Percentiles rank a stretch among this genome's conserved stretches.
Conservation (phyloP, 352 stramenopile genomes). For the Pythium monospermum region DNA sequence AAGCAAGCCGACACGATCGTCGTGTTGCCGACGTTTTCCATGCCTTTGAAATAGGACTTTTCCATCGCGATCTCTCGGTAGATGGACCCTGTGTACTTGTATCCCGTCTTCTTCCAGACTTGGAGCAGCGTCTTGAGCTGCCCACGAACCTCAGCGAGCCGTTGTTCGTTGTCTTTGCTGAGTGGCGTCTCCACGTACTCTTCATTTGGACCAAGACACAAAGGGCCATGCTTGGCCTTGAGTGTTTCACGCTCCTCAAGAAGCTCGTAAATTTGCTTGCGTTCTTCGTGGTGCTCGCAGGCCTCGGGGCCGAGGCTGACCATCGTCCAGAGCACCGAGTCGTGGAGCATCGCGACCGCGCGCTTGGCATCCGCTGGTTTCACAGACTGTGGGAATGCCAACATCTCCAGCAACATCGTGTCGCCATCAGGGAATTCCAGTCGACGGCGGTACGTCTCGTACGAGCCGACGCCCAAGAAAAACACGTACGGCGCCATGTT, state of each 20-base stretch:
- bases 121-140: slow-evolving; percentile 62
- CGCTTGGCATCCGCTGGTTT: slow-evolving; percentile 59
- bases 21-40: slow-evolving; percentile 82
- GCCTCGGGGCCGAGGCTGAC: slow-evolving; percentile 65
- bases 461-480: slow-evolving; percentile 71
- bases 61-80: slow-evolving; percentile 83
- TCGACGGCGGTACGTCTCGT: slow-evolving; percentile 66
- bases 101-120: slow-evolving; percentile 73
- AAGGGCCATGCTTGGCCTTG: slow-evolving; percentile 54
- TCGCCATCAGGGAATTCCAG: slow-evolving; percentile 75
- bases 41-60: slow-evolving; percentile 78
- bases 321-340: slow-evolving; percentile 70
- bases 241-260: slow-evolving; percentile 58
- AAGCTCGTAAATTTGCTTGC: slow-evolving; percentile 64
- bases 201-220: slow-evolving; percentile 57
- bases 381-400: slow-evolving; percentile 66
- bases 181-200: slow-evolving; percentile 42
- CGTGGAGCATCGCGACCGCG: slow-evolving; percentile 70
- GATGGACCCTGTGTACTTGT: slow-evolving; percentile 77
- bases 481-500: slow-evolving; percentile 84
- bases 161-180: slow-evolving; percentile 32
- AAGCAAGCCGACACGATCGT: slow-evolving; percentile 73
- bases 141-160: slow-evolving; percentile 39
- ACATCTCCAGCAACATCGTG: slow-evolving; percentile 63
- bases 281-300: slow-evolving; percentile 59